Conservation (phyloP, 2,329 filamentous ascomycete genomes). For the Cytospora leucostoma region DNA sequence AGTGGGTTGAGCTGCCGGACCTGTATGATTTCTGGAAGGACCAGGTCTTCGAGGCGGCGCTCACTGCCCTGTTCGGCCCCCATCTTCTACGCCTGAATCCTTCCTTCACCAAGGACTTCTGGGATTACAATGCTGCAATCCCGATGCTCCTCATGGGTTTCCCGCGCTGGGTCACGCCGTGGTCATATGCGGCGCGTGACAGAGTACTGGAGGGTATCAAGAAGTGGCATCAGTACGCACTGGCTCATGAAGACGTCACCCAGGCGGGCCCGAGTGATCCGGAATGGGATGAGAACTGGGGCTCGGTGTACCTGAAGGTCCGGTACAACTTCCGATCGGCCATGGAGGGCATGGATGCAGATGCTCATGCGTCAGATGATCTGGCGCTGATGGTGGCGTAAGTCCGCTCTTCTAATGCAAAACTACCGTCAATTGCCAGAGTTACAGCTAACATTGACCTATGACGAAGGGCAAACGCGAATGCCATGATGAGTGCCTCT, state of each 20-base stretch:
- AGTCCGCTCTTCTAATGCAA: neutral
- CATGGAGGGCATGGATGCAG: neutral
- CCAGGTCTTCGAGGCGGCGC: neutral
- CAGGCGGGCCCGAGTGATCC: neutral
- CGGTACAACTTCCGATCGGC: neutral
- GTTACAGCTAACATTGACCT: no score
- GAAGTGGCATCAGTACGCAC: neutral
- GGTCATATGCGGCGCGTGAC: neutral
- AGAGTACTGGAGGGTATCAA: slow-evolving; percentile 1
- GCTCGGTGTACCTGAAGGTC: slow-evolving; percentile 3
- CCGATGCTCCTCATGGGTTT: neutral
- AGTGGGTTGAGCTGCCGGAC: neutral
- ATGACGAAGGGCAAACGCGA: neutral
- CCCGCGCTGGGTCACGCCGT: neutral
- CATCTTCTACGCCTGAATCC: slow-evolving; percentile 1
- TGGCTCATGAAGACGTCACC: neutral
- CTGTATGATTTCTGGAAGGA: neutral
- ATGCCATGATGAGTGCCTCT: neutral
- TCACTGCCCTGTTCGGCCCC: neutral
- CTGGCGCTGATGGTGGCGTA: neutral
- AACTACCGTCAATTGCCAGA: neutral
- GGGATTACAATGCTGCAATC: neutral
- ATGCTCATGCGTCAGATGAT: neutral
- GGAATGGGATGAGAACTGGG: slow-evolving; percentile 4
- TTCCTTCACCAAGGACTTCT: neutral